Evolutionary conservation across 139 green algal genomes (phyloP), one percentile per base, ranked within the genome.

Genomic region (Yamagishiella unicocca): DNA sequence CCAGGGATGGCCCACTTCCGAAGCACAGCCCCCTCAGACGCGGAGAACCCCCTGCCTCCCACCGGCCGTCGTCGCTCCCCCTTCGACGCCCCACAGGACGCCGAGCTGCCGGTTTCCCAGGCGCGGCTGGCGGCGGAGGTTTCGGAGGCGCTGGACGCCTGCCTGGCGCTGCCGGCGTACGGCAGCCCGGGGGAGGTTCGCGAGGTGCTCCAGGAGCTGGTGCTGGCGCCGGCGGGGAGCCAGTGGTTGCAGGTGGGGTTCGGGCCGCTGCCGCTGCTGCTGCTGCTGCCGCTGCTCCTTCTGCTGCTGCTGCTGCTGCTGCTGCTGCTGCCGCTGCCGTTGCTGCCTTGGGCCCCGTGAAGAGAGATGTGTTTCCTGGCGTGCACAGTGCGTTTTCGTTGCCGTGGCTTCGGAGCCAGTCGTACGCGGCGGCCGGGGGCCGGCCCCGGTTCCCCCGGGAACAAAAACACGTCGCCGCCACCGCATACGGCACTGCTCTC

Each of bases 61-160:
- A 58, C 14, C 58, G 58, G 19, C 38, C 22, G 6, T n/a, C 35
- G 31, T 77, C 9, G 31, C 33, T 2, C 50, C 31, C 21, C 4
- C 9, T 37, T 3, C 1, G 31, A 35, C 50, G 2, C 9, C 50
- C 14, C 22, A 19, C 77, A 84, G 77, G 77, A 50, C 35, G 24
- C 54, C 6, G 22, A 40, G 24, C 54, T 55, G 54, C 54, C 76
- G 0, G 76, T 84, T n/a, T 27, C 76, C 21, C 76, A 40, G 54
- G 22, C 76, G 37, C 76, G 76, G 12, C 76, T 84, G 37, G 76
- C 76, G 4, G 76, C 76, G 9, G 76, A 84, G 54, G 76, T 76
- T 9, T 45, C 38, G 27, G 79, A 85, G 79, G 79, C 27, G 29
- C 79, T 85, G 61, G 79, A 85, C 42, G 79, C 42, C 17, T 68